Percentiles rank a stretch among this genome's conserved stretches.
These are phyloP conservation scores for Aristolochia contorta DNA, from an alignment of 164 flowering plant species.

Conservation along the genomic window DNA sequence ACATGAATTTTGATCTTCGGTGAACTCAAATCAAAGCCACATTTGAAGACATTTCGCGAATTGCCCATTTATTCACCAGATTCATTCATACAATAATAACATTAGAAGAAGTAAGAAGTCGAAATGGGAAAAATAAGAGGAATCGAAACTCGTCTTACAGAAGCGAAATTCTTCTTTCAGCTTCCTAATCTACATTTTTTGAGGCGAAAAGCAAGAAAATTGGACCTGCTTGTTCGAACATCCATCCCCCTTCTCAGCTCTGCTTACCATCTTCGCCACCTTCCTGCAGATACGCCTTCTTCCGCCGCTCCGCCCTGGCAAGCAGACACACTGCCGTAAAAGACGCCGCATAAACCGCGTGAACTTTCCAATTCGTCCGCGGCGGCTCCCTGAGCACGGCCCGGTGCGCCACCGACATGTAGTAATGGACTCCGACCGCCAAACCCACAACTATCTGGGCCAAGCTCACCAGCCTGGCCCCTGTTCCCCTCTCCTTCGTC, in stretches of 20 bases:
- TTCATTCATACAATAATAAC: no score
- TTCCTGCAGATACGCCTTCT: conserved; percentile 78
- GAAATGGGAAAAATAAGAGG: no score
- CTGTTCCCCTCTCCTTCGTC: conserved; percentile 48
- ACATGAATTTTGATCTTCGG: no score
- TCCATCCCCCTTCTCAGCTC: conserved; percentile 23
- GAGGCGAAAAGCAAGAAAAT: background rate
- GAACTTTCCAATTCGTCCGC: conserved; percentile 77
- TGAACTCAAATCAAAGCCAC: no score
- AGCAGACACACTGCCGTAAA: conserved; percentile 60
- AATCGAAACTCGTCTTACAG: no score
- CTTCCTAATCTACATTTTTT: background rate
- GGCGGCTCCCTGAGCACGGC: conserved; percentile 72
- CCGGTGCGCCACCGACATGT: conserved; percentile 73
- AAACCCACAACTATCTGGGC: conserved; percentile 71
- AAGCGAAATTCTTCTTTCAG: no score
- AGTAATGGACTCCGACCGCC: conserved; percentile 79
- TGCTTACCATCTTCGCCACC: conserved; percentile 86
- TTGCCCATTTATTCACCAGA: no score
- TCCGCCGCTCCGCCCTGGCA: conserved; percentile 58
- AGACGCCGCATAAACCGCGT: conserved; percentile 80
- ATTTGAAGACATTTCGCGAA: no score
- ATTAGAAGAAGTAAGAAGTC: no score
- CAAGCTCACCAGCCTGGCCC: conserved; percentile 55
- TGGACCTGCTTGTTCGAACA: background rate